Conservation (phyloP, 352 stramenopile genomes). For the Phytophthora rubi region DNA sequence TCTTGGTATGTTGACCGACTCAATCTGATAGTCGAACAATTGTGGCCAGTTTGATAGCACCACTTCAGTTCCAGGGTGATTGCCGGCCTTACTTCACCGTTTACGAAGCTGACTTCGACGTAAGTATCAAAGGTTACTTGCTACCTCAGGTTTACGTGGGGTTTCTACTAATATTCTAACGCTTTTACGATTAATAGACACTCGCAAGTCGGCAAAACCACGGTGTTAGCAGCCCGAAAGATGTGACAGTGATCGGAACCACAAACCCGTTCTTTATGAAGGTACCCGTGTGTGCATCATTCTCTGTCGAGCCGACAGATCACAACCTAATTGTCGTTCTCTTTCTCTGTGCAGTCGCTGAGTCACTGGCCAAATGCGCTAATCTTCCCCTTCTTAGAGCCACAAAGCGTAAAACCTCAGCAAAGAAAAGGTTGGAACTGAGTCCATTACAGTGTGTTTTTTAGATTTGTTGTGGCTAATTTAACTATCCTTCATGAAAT, state of each 20-base stretch:
- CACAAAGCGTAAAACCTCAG: slow-evolving; percentile 17
- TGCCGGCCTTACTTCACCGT: slow-evolving; percentile 88
- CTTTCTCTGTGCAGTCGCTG: slow-evolving; percentile 47
- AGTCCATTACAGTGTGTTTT: neutral
- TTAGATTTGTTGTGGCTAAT: neutral
- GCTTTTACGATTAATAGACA: slow-evolving; percentile 32
- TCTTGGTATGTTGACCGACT: neutral
- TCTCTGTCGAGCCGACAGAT: too few species aligned
- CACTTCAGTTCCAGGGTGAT: slow-evolving; percentile 81
- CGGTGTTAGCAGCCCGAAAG: slow-evolving; percentile 49
- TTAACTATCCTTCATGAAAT: neutral
- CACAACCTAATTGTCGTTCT: neutral
- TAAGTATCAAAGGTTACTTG: slow-evolving; percentile 28
- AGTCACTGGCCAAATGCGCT: slow-evolving; percentile 83
- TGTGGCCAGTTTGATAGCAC: slow-evolving; percentile 72
- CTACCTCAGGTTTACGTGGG: neutral
- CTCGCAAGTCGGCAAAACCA: slow-evolving; percentile 63
- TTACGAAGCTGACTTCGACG: slow-evolving; percentile 88
- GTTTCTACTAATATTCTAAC: slow-evolving; percentile 11
- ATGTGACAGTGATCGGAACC: slow-evolving; percentile 76
- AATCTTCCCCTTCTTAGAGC: slow-evolving; percentile 78
- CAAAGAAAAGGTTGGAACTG: slow-evolving; percentile 21
- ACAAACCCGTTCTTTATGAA: slow-evolving; percentile 92
- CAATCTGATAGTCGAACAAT: slow-evolving; percentile 8
- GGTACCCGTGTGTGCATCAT: slow-evolving; percentile 30